phyloP scores from a whole-genome alignment of 768 basidiomycete species.

The Trametes coccinea region DNA sequence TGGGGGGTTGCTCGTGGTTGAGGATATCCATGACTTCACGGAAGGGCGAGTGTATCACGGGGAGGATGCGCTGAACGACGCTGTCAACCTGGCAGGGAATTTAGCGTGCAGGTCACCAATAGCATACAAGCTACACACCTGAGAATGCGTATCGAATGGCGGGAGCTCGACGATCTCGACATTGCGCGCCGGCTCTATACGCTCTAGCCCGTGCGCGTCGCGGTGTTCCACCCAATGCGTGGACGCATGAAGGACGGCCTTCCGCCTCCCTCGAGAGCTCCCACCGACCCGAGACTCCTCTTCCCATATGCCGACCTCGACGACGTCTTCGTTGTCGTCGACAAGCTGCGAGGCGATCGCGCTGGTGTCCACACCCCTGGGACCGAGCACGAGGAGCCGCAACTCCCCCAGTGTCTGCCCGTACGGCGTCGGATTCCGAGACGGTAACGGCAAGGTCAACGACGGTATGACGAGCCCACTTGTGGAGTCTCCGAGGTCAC shows the following conservation, averaged over 20 bases:
- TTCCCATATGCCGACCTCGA: constrained; percentile 64
- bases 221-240: constrained; percentile 73
- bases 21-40: constrained; percentile 52
- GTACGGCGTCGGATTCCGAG: constrained; percentile 64
- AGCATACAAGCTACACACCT: constrained; percentile 41
- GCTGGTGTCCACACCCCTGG: constrained; percentile 44
- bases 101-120: neutral
- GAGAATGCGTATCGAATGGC: constrained; percentile 42
- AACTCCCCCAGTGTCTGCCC: constrained; percentile 70
- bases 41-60: constrained; percentile 58
- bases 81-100: constrained; percentile 17
- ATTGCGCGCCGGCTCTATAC: constrained; percentile 63
- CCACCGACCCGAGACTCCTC: constrained; percentile 41
- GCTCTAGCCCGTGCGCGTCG: constrained; percentile 65
- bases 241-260: constrained; percentile 50
- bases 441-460: constrained; percentile 57
- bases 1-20: constrained; percentile 53
- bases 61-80: constrained; percentile 34
- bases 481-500: constrained; percentile 34
- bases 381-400: constrained; percentile 54
- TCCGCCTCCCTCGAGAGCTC: constrained; percentile 8
- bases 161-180: constrained; percentile 59
- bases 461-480: constrained; percentile 72
- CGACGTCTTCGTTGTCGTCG: constrained; percentile 63
- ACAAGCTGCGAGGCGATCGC: constrained; percentile 49